Evolutionary conservation across 805 yeast genomes (phyloP).

Genomic region (Babjeviella inositovora): DNA sequence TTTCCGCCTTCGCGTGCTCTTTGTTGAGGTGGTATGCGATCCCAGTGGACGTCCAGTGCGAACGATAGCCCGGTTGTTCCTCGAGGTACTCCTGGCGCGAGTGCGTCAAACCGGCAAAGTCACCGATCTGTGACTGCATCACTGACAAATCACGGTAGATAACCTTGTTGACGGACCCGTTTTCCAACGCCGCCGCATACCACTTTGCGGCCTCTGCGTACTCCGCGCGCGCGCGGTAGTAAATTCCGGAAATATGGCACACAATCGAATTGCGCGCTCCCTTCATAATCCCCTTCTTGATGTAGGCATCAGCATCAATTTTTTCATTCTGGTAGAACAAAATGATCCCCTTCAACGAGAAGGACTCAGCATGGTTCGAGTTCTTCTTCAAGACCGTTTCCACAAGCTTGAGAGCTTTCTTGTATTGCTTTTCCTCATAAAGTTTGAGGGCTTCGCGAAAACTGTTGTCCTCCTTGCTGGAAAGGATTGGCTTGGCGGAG

Average conservation of each 20-base stretch:
- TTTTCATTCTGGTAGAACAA: slow-evolving; percentile 39
- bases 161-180: slow-evolving; percentile 65
- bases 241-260: slow-evolving; percentile 76
- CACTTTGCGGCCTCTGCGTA: slow-evolving; percentile 68
- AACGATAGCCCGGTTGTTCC: slow-evolving; percentile 65
- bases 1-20: slow-evolving; percentile 53
- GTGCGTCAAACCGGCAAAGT: slow-evolving; percentile 41
- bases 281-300: slow-evolving; percentile 43
- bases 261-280: slow-evolving; percentile 53
- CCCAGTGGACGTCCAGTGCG: slow-evolving; percentile 83
- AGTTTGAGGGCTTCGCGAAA: slow-evolving; percentile 72
- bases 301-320: slow-evolving; percentile 45
- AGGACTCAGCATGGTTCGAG: slow-evolving; percentile 61
- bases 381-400: slow-evolving; percentile 68
- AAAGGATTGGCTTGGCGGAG: background rate
- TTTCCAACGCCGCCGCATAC: slow-evolving; percentile 58
- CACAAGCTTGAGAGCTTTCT: slow-evolving; percentile 63
- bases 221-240: slow-evolving; percentile 52
- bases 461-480: slow-evolving; percentile 48
- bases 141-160: slow-evolving; percentile 72
- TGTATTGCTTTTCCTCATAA: slow-evolving; percentile 77
- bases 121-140: slow-evolving; percentile 68
- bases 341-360: slow-evolving; percentile 73
- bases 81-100: slow-evolving; percentile 60
- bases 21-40: slow-evolving; percentile 68